Evolutionary conservation across 768 basidiomycete species (phyloP).

Genomic region (Mycena haematopus): DNA sequence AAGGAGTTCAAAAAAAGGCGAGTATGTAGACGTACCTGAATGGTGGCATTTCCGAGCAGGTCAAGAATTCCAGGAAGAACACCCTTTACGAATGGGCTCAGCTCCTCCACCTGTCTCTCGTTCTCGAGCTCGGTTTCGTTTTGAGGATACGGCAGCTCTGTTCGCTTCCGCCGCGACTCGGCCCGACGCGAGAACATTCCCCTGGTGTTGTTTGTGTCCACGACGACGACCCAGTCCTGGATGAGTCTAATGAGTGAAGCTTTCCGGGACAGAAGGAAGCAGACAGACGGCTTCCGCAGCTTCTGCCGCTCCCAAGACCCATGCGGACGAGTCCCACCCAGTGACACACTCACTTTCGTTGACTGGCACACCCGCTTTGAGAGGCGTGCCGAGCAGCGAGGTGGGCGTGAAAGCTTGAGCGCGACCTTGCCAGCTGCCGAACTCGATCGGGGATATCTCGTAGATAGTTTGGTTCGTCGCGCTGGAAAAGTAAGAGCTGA

Average conservation of each 20-base stretch:
- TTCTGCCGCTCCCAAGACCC: conserved; percentile 6
- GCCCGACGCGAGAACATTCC: conserved; percentile 12
- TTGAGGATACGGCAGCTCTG: conserved; percentile 6
- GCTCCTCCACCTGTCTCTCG: not conserved
- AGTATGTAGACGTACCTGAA: conserved; percentile 10
- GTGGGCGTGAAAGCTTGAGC: conserved; percentile 16
- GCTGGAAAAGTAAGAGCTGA: not conserved
- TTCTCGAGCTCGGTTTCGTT: conserved; percentile 11
- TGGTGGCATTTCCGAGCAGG: conserved; percentile 14
- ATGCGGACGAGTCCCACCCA: conserved; percentile 9
- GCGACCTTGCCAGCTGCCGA: conserved; percentile 18
- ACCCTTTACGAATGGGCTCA: conserved; percentile 1
- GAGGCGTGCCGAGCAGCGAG: conserved; percentile 13
- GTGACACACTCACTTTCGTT: conserved; percentile 13
- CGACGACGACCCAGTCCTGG: conserved; percentile 17
- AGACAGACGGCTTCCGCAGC: conserved; percentile 6
- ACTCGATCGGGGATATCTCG: conserved; percentile 4
- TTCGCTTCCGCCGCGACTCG: conserved; percentile 4
- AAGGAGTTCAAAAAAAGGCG: not conserved
- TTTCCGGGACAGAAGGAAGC: not conserved
- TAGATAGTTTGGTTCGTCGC: conserved; percentile 21
- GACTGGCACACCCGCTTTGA: conserved; percentile 12
- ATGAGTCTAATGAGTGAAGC: not conserved
- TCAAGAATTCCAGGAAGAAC: conserved; percentile 8
- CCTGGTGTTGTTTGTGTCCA: conserved; percentile 14